A percentile compares a stretch with the other conserved stretches of the same genome.
phyloP scores from a whole-genome alignment of 176 grass and related monocot species.

The Oryza glumipatula region DNA sequence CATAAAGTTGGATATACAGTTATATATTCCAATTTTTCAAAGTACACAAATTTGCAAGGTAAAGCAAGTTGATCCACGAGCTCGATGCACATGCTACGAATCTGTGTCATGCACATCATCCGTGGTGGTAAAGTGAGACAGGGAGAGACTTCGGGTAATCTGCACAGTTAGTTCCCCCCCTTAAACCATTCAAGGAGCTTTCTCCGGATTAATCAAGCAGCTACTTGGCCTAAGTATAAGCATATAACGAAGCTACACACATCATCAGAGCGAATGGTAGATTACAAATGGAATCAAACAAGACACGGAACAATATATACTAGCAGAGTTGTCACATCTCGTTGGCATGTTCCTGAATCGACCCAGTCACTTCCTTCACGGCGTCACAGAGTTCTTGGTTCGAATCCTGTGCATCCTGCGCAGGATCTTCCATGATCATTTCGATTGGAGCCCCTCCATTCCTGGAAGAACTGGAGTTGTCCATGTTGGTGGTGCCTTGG shows the following conservation, averaged over 20 bases:
- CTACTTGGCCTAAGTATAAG: not conserved
- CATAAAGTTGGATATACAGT: not conserved
- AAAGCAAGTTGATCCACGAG: not conserved
- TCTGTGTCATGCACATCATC: not conserved
- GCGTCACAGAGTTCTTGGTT: not conserved
- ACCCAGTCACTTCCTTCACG: not conserved
- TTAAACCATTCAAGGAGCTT: not conserved
- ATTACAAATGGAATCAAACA: not conserved
- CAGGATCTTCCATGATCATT: not conserved
- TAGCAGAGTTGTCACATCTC: not conserved
- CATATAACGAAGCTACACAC: not conserved
- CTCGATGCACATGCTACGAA: not conserved
- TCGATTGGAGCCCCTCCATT: constrained; percentile 26
- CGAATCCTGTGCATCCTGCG: not conserved
- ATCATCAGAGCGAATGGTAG: not conserved
- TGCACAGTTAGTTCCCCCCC: not conserved
- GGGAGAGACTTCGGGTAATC: not conserved
- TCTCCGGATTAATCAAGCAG: not conserved
- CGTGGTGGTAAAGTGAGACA: not conserved
- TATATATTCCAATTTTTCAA: not conserved
- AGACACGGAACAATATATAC: not conserved
- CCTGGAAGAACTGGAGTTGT: not conserved
- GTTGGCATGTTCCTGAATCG: not conserved
- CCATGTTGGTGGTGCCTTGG: constrained; percentile 35
- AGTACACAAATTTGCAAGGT: not conserved